Evolutionary conservation across 2,329 filamentous ascomycete species (phyloP).

Genomic region (Thelonectria rubi): DNA sequence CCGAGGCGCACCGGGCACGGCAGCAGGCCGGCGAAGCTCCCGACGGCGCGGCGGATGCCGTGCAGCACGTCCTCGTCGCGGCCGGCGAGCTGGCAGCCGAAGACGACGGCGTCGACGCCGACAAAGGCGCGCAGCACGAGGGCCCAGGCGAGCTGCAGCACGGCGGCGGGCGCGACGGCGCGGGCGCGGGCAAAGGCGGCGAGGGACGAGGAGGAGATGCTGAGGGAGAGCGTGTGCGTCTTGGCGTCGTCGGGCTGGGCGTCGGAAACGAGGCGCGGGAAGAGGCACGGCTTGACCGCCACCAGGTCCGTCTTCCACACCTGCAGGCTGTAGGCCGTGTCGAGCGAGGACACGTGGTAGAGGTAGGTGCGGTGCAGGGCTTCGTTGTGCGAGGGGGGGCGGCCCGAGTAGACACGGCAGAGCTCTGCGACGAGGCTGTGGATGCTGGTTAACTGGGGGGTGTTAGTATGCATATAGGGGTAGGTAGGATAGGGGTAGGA

Average conservation of each 20-base stretch:
- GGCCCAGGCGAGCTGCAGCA: conserved; percentile 68
- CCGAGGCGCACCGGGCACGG: conserved; percentile 49
- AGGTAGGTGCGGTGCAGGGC: conserved; percentile 39
- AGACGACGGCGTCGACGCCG: conserved; percentile 61
- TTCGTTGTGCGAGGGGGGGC: conserved; percentile 41
- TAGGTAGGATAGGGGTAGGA: too few relatives aligned
- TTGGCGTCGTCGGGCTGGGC: conserved; percentile 40
- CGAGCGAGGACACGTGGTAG: conserved; percentile 41
- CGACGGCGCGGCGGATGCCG: conserved; percentile 54
- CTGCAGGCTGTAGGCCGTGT: conserved; percentile 49
- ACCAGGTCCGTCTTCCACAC: conserved; percentile 57
- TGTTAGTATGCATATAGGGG: background rate
- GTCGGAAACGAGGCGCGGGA: conserved; percentile 52
- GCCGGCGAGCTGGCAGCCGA: conserved; percentile 60
- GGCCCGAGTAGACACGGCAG: conserved; percentile 54
- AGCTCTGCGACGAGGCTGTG: conserved; percentile 58
- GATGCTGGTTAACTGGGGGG: conserved; percentile 48
- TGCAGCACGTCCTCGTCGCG: conserved; percentile 54
- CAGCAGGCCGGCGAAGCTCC: conserved; percentile 55
- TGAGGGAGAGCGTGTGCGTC: conserved; percentile 51
- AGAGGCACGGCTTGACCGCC: conserved; percentile 53
- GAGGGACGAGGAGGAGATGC: conserved; percentile 52
- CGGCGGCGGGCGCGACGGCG: conserved; percentile 56
- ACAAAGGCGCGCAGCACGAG: conserved; percentile 65
- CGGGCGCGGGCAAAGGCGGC: conserved; percentile 54